Evolutionary conservation across 306 rosid species (phyloP), one percentile per base, ranked within the genome.

Genomic region (Canavalia gladiata): DNA sequence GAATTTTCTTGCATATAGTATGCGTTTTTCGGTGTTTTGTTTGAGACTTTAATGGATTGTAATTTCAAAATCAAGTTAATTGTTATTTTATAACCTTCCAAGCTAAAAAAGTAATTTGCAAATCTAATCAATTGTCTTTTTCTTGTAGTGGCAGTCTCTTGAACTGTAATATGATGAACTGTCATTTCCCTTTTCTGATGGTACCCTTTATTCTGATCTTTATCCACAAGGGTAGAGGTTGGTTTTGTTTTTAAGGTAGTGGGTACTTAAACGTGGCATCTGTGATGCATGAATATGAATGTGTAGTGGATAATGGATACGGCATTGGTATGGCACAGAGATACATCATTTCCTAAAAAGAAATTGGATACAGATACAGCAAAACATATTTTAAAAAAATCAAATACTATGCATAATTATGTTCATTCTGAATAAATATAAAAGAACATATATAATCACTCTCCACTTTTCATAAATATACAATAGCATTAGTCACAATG

Each of bases 131-230:
- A 18, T 54, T 65, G 33, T 64, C 13, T 65, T 6, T 6, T 35
- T 35, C 59, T 30, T 0, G 43, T 46, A 42, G 75, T 47, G 11
- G 58, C 75, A 30, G 58, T 58, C 5, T 69, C 42, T 69, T 47
- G 55, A 68, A 58, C 75, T 47, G 42, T 68, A 46, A 28, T 43
- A 30, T 45, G 74, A 70, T 49, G 59, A 63, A 33, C 75, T 49
- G 2, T 47, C 31, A 49, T 49, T 70, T 45, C 59, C 49, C 7
- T 51, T 31, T 33, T 52, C 49, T n/a, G 10, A 35, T 9, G 30
- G 6, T 57, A 46, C 71, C 2, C 43, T 57, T 60, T 43, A 47
- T n/a, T 47, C 13, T 76, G 58, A 37, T 59, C 5, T 13, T 42
- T 72, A 13, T 4, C 49, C 12, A 31, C 43, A 33, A 37, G 50